Evolutionary conservation across 805 yeast species (phyloP), one percentile per base, ranked within the genome.

Genomic region (Lachancea mirantina): DNA sequence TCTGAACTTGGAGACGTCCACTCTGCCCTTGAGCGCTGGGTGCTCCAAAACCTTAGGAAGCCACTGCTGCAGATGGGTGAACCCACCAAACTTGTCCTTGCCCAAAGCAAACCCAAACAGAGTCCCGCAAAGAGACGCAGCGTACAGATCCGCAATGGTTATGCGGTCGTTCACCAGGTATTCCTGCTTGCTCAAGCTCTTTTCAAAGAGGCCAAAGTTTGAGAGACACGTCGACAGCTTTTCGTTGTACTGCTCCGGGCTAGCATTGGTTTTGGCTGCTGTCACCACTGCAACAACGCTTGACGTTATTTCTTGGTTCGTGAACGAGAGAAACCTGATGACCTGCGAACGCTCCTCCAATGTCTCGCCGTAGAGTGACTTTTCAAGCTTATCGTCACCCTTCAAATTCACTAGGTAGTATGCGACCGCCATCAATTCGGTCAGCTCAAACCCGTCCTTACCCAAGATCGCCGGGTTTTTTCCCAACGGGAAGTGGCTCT

Each of bases 321-420:
- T 64, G 46, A 81, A 67, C 6, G 95, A 82, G 55, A 76, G 47
- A 92, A 94, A 85, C 64, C 67, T 77, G 49, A 84, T 57, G 51
- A 87, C 67, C 41, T 55, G 53, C 38, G 60, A 84, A 54, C 74
- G 68, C 50, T 82, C 84, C 45, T 64, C 63, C 41, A 70, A 59
- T 57, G 68, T 68, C 58, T 73, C 70, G 56, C 96, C 96, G 43
- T 73, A 65, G 42, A 80, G 68, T 36, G 44, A 26, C 6, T 45
- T 40, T 36, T 47, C 47, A 34, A 48, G 38, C 57, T 65, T 49
- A 46, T 62, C 65, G 26, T 56, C 64, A 28, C 55, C 52, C 23
- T 45, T 23, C 33, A 64, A 52, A 10, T 62, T 50, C 38, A 50
- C 32, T 24, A 59, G 36, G 67, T 80, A 76, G 57, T 67, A 54